phyloP scores from a whole-genome alignment of 1,284 basidiomycete genomes.

The Mycena citricolor region DNA sequence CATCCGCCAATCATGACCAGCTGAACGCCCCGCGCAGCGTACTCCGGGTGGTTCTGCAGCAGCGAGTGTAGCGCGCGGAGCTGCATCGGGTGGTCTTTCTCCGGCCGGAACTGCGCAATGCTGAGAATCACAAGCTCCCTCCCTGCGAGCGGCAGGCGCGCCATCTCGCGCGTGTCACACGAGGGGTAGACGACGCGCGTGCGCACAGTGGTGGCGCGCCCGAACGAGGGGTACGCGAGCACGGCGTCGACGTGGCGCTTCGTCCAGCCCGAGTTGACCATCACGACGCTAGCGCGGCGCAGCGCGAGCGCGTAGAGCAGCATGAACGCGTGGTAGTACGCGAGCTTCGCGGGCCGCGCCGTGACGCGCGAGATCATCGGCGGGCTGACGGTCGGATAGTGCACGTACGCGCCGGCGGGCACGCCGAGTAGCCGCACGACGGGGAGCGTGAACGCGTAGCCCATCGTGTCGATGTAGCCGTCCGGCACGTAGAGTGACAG shows the following conservation, averaged over 20 bases:
- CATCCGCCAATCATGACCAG: constrained; percentile 84
- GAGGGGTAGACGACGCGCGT: constrained; percentile 82
- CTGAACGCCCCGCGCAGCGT: constrained; percentile 41
- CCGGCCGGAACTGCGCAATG: constrained; percentile 94
- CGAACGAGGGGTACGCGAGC: constrained; percentile 38
- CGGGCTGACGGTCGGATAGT: constrained; percentile 95
- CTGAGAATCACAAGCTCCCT: constrained; percentile 76
- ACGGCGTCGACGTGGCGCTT: constrained; percentile 80
- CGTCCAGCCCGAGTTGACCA: constrained; percentile 98
- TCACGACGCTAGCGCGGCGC: constrained; percentile 72
- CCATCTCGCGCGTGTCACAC: constrained; percentile 83
- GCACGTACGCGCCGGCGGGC: constrained; percentile 88
- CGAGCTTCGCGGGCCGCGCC: constrained; percentile 41
- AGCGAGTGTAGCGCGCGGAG: constrained; percentile 69
- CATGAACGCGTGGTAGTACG: constrained; percentile 91
- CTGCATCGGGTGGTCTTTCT: constrained; percentile 92
- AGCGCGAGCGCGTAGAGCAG: constrained; percentile 79
- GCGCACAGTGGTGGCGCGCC: constrained; percentile 29
- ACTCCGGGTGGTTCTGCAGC: constrained; percentile 60
- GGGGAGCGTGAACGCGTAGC: constrained; percentile 93
- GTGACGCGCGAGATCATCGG: constrained; percentile 89
- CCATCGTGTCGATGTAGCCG: constrained; percentile 96
- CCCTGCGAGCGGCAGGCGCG: constrained; percentile 57
- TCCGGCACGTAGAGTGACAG: constrained; percentile 78
- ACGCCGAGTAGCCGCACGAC: constrained; percentile 67